These are phyloP conservation scores for Backusella liffmaniae DNA, from an alignment of 192 early-diverging fungal genomes.

Conservation along the genomic window DNA sequence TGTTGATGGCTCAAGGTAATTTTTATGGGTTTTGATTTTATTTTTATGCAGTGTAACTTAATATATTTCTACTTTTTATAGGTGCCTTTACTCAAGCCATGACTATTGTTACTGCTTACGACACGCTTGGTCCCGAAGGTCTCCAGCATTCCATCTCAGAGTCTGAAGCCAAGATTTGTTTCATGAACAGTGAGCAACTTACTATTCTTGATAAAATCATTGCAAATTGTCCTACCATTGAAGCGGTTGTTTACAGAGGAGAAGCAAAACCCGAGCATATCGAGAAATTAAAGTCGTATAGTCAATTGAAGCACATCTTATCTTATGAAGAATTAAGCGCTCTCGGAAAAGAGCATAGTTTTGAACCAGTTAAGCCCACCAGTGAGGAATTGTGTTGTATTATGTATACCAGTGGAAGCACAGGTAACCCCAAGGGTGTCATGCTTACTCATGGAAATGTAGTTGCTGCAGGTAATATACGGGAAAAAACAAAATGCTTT, in stretches of 20 bases:
- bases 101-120: slow-evolving; percentile 84
- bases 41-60: background rate
- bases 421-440: slow-evolving; percentile 79
- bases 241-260: slow-evolving; percentile 69
- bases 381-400: slow-evolving; percentile 51
- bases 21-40: background rate
- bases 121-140: slow-evolving; percentile 81
- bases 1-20: slow-evolving; percentile 35
- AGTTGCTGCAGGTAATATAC: slow-evolving; percentile 50
- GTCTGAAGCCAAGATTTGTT: slow-evolving; percentile 61
- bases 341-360: slow-evolving; percentile 61
- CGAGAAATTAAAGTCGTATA: slow-evolving; percentile 40
- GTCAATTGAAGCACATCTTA: slow-evolving; percentile 45
- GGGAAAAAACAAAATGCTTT: background rate
- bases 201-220: slow-evolving; percentile 58
- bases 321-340: slow-evolving; percentile 66
- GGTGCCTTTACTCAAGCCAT: slow-evolving; percentile 65
- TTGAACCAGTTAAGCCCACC: slow-evolving; percentile 29
- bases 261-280: slow-evolving; percentile 47
- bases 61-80: slow-evolving; percentile 7
- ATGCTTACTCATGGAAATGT: slow-evolving; percentile 65
- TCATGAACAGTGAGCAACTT: slow-evolving; percentile 75
- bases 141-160: slow-evolving; percentile 73
- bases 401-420: slow-evolving; percentile 76
- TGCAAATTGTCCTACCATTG: slow-evolving; percentile 52